Evolutionary conservation across 2,329 filamentous ascomycete genomes (phyloP), one percentile per base, ranked within the genome.

Genomic region (Scedosporium minutisporum): DNA sequence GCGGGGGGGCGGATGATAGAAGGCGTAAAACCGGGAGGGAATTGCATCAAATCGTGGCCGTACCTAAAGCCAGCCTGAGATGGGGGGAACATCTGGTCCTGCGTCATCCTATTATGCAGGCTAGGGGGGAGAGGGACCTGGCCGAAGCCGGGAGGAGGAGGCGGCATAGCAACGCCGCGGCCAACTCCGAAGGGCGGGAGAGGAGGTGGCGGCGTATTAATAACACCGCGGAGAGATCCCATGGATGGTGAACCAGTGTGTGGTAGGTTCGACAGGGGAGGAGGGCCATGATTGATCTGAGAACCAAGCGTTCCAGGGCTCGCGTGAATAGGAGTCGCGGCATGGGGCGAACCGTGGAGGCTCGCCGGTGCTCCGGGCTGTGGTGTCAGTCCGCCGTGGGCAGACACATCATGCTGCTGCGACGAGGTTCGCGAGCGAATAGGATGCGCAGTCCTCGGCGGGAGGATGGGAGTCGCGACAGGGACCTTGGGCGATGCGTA

Each of bases 401-500:
- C 83, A 70, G 87, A 85, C 9, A 86, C 86, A 27, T 87, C 88
- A 71, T 95, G 90, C 66, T 96, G 91, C 66, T 96, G 91, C 7
- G 91, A 95, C 57, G 85, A 77, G 65, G 93, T 90, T 62, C 91
- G 87, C 44, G 87, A 83, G 65, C 89, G 88, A 66, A 86, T 88
- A 7, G 92, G 90, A 12, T 90, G 93, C 4, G 91, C 87, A 21
- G 87, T 87, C 72, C 96, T 96, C 12, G 92, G 53, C 6, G 60
- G 87, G 57, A 96, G 76, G 27, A 86, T 87, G 6, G 95, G 93
- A 41, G 90, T 95, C 9, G 90, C 89, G 65, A 91, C 81, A 29
- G 88, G 78, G 60, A 93, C 83, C 71, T 91, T 90, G 6, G 93
- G 93, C 16, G 93, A 97, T 58, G 86, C 85, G 66, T 88, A 82